Percentiles rank a stretch among this genome's conserved stretches.
Evolutionary conservation across 768 basidiomycete genomes (phyloP).

Genomic region (Hypsizygus marmoreus): DNA sequence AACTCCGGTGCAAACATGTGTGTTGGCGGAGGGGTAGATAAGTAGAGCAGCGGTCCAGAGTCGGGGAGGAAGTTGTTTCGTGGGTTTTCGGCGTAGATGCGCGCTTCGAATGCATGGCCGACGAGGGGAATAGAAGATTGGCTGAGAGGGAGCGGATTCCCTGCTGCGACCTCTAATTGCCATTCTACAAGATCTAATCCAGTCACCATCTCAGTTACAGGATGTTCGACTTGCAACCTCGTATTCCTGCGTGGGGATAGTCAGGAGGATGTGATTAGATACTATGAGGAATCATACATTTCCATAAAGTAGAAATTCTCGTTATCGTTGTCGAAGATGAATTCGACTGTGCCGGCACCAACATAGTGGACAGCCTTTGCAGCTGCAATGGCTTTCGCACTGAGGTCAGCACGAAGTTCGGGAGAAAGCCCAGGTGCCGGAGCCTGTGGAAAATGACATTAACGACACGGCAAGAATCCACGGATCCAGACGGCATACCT

Average conservation of each 20-base stretch:
- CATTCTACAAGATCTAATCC: constrained; percentile 93
- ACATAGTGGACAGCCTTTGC: constrained; percentile 90
- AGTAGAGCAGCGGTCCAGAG: constrained; percentile 78
- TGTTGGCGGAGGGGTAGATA: constrained; percentile 78
- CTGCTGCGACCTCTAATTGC: constrained; percentile 90
- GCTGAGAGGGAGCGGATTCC: constrained; percentile 77
- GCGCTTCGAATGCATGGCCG: constrained; percentile 92
- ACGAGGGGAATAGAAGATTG: constrained; percentile 83
- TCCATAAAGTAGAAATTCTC: constrained; percentile 93
- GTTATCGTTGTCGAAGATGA: constrained; percentile 93
- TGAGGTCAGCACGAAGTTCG: constrained; percentile 78
- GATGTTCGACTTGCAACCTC: constrained; percentile 85
- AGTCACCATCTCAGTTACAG: constrained; percentile 94
- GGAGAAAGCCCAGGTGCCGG: constrained; percentile 86
- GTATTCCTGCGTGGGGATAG: constrained; percentile 61
- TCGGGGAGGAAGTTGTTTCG: constrained; percentile 93
- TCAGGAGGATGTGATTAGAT: neutral
- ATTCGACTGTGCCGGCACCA: constrained; percentile 94
- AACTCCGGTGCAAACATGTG: constrained; percentile 62
- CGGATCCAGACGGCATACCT: constrained; percentile 43
- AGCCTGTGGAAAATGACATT: constrained; percentile 48
- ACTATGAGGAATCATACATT: constrained; percentile 55
- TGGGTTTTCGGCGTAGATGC: constrained; percentile 95
- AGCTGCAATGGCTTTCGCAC: constrained; percentile 89
- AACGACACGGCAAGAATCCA: neutral